These are phyloP conservation scores for Cylindrotheca closterium DNA, from an alignment of 108 stramenopile species.

Conservation along the genomic window DNA sequence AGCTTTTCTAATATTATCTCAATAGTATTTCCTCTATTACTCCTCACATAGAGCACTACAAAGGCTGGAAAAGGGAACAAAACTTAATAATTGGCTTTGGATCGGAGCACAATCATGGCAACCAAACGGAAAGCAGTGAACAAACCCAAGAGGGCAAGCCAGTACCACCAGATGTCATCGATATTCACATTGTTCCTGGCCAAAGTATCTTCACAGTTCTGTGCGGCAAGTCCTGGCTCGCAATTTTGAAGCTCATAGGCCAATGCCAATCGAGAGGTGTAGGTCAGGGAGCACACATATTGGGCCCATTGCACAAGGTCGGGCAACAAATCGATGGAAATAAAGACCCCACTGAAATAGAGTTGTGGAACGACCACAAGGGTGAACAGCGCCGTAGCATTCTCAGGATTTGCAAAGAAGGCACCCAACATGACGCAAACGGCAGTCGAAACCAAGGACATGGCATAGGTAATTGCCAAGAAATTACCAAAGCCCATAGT, in stretches of 20 bases:
- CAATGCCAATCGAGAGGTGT: conserved; percentile 57
- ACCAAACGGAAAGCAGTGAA: conserved; percentile 41
- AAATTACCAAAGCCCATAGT: conserved; percentile 48
- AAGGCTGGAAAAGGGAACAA: too few relatives aligned
- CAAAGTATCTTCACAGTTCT: conserved; percentile 28
- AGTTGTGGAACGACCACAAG: conserved; percentile 81
- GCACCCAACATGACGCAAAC: conserved; percentile 58
- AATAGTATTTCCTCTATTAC: too few relatives aligned
- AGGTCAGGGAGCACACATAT: conserved; percentile 72
- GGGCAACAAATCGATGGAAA: conserved; percentile 58
- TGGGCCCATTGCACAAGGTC: conserved; percentile 68
- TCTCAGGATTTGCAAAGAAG: conserved; percentile 59
- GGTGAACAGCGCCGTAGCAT: conserved; percentile 65
- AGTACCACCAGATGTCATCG: conserved; percentile 24
- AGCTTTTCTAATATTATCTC: too few relatives aligned
- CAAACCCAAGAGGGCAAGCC: conserved; percentile 36
- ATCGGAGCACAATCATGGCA: conserved; percentile 33
- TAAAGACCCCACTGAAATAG: conserved; percentile 82
- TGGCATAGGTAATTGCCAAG: conserved; percentile 39
- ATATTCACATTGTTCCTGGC: conserved; percentile 8
- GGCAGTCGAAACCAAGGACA: conserved; percentile 62
- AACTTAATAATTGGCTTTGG: conserved; percentile 37
- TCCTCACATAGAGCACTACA: too few relatives aligned
- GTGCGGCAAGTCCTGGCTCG: conserved; percentile 21
- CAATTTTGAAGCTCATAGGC: conserved; percentile 53